Percentiles rank a stretch among this genome's conserved stretches.
phyloP scores from a whole-genome alignment of 371 early-diverging fungal genomes.

The Apophysomyces ossiformis region DNA sequence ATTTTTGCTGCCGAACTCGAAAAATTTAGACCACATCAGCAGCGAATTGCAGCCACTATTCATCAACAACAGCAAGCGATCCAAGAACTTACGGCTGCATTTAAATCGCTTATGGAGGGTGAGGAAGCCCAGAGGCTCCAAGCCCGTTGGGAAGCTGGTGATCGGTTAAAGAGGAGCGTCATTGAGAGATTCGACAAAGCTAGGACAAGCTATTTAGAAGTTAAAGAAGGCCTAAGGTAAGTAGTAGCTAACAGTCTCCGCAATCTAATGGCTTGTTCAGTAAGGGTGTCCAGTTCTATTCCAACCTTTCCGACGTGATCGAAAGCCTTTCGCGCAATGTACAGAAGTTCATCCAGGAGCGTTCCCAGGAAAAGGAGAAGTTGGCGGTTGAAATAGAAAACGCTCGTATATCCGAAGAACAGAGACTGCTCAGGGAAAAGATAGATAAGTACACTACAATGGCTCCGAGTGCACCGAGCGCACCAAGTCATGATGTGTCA shows the following conservation, averaged over 20 bases:
- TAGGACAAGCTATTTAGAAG: slow-evolving; percentile 56
- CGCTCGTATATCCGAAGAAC: slow-evolving; percentile 69
- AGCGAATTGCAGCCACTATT: slow-evolving; percentile 74
- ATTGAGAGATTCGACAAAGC: slow-evolving; percentile 66
- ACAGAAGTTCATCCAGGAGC: slow-evolving; percentile 67
- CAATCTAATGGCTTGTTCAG: slow-evolving; percentile 21
- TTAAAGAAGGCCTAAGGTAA: slow-evolving; percentile 69
- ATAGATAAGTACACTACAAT: slow-evolving; percentile 46
- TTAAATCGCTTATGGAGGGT: slow-evolving; percentile 75
- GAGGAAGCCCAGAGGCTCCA: slow-evolving; percentile 73
- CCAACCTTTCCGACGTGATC: slow-evolving; percentile 69
- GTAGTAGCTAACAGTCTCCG: background rate
- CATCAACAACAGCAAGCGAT: slow-evolving; percentile 79
- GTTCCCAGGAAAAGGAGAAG: slow-evolving; percentile 70
- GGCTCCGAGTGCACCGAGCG: slow-evolving; percentile 18
- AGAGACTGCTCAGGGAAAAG: slow-evolving; percentile 74
- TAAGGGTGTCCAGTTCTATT: slow-evolving; percentile 83
- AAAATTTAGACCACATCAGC: slow-evolving; percentile 84
- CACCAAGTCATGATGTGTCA: slow-evolving; percentile 29
- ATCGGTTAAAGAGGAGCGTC: slow-evolving; percentile 62
- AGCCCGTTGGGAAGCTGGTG: slow-evolving; percentile 69
- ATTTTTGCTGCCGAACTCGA: slow-evolving; percentile 89
- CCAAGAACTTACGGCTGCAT: slow-evolving; percentile 75
- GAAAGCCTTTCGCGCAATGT: slow-evolving; percentile 64
- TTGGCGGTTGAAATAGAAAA: slow-evolving; percentile 65